A percentile compares a stretch with the other conserved stretches of the same genome.
phyloP scores from a whole-genome alignment of 345 rosid genomes.

The Clausena lansium region DNA sequence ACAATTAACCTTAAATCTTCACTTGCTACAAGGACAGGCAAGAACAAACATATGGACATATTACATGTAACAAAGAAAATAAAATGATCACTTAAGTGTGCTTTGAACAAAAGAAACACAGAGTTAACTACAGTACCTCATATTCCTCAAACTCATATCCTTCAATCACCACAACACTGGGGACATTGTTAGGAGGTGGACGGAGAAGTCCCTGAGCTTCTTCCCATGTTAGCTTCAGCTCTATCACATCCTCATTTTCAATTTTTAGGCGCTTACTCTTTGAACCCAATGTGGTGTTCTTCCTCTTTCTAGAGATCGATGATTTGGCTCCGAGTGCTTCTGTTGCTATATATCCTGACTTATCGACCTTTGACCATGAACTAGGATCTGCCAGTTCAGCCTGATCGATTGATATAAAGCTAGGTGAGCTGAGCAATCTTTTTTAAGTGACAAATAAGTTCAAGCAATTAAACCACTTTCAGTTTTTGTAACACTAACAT shows the following conservation, averaged over 20 bases:
- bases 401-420: conserved; percentile 47
- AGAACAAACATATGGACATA: neutral
- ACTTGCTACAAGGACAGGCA: conserved; percentile 6
- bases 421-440: conserved; percentile 20
- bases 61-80: conserved; percentile 10
- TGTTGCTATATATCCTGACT: conserved; percentile 67
- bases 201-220: conserved; percentile 89
- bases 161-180: conserved; percentile 67
- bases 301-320: conserved; percentile 56
- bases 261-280: conserved; percentile 74
- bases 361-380: conserved; percentile 67
- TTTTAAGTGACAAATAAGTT: conserved; percentile 23
- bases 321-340: conserved; percentile 61
- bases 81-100: neutral
- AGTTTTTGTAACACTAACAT: conserved; percentile 48
- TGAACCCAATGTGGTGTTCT: conserved; percentile 61
- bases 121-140: conserved; percentile 49
- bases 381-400: conserved; percentile 60
- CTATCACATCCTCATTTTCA: conserved; percentile 71
- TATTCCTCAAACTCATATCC: conserved; percentile 93
- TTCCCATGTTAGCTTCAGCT: conserved; percentile 86
- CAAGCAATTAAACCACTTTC: conserved; percentile 32
- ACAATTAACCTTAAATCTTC: neutral
- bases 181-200: conserved; percentile 69
- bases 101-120: conserved; percentile 5